These are phyloP conservation scores for Bretschneidera sinensis DNA, from an alignment of 345 rosid species.

Conservation along the genomic window DNA sequence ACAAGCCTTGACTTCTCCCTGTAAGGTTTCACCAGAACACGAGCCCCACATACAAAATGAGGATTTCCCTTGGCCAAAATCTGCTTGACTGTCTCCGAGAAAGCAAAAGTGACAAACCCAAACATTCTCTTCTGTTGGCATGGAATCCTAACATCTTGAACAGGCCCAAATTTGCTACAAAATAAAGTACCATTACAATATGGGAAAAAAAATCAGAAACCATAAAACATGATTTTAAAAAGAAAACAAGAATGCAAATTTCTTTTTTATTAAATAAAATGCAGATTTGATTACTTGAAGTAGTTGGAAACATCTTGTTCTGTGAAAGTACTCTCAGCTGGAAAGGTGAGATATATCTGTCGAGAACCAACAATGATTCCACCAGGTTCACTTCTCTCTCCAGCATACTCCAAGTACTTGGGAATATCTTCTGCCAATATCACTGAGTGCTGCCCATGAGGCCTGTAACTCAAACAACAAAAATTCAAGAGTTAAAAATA, in stretches of 20 bases:
- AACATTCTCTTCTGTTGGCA: constrained; percentile 94
- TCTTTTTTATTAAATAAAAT: neutral
- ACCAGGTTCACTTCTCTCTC: constrained; percentile 57
- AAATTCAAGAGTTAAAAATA: neutral
- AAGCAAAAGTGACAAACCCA: constrained; percentile 84
- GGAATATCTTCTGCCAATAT: constrained; percentile 78
- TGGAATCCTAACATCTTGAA: constrained; percentile 95
- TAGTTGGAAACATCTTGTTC: constrained; percentile 84
- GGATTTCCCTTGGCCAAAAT: constrained; percentile 87
- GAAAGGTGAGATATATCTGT: constrained; percentile 94
- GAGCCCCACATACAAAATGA: constrained; percentile 86
- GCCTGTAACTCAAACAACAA: constrained; percentile 38
- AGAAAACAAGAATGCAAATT: neutral
- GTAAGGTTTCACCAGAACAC: constrained; percentile 96
- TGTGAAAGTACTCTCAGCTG: constrained; percentile 81
- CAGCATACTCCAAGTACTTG: constrained; percentile 44
- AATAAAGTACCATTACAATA: neutral
- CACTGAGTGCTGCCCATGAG: constrained; percentile 95
- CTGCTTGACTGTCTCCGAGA: constrained; percentile 60
- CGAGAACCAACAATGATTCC: constrained; percentile 61
- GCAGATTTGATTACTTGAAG: constrained; percentile 41
- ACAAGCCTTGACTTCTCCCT: constrained; percentile 72
- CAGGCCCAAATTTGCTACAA: constrained; percentile 78
- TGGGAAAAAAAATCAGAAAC: neutral
- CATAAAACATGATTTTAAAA: neutral